Base-by-base conservation (phyloP, 2,329 filamentous ascomycete genomes). In the Fusarium zealandicum region DNA sequence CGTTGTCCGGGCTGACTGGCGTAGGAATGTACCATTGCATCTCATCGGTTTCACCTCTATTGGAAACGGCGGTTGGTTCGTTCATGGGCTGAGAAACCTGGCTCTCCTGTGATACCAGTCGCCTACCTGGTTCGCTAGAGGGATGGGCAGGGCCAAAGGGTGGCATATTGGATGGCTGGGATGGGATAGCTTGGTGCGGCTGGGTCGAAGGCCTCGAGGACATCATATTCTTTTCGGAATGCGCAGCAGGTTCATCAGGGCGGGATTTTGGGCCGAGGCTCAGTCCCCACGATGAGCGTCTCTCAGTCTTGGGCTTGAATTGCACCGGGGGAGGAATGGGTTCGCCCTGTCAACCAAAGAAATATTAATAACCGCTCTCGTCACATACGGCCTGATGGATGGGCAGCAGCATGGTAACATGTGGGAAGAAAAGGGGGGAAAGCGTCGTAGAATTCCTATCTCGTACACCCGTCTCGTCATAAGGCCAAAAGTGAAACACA, bases 251-350 rank as follows among this genome's bases (percentile, higher is more conserved):
- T 43, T 57, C 63, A 44, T 65, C 66, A 39, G 59, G 59, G 51
- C 64, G 66, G 48, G 74, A 69, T 59, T 69, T 73, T 42, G 68
- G 51, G 57, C 73, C 67, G 61, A 75, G 60, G 54, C 69, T 68
- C 66, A 79, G 55, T 41, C 73, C 75, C 79, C 78, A 81, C 18
- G 79, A 80, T 41, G 72, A 69, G 48, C 77, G 76, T 48, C 76
- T 74, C 55, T 77, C 74, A 60, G 66, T 53, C 70, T 76, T 74
- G 61, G 59, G 60, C 60, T 71, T 71, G 63, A 69, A 63, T 65
- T 71, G 71, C 68, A 67, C 56, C 55, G 63, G 64, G 51, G 71
- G 67, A 59, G 71, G 64, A 41, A 63, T 65, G 52, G 65, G 52
- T 64, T 78, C 75, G 72, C 57, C 72, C 74, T 77, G 67, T 67